Conservation (phyloP, 116 monocot genomes). For the Thalassia testudinum region DNA sequence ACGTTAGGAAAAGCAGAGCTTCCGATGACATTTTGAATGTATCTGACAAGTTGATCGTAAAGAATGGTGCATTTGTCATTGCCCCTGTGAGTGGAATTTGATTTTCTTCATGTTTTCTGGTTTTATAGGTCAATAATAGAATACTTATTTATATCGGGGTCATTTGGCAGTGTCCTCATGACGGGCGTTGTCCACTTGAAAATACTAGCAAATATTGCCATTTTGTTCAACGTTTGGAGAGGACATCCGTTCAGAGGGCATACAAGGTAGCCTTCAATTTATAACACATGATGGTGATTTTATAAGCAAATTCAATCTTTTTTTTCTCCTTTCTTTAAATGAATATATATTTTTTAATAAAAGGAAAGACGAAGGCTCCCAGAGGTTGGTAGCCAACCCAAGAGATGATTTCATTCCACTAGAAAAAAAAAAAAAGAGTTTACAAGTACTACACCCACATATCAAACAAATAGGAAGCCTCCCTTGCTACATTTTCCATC, state of each 20-base stretch:
- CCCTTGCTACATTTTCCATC: too few relatives aligned
- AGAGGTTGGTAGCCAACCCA: too few relatives aligned
- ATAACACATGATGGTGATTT: too few relatives aligned
- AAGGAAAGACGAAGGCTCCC: too few relatives aligned
- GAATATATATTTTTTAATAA: too few relatives aligned
- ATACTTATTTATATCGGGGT: too few relatives aligned
- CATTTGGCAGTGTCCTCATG: slow-evolving; percentile 22
- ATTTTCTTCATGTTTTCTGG: neutral
- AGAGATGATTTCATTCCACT: too few relatives aligned
- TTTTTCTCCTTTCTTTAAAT: too few relatives aligned
- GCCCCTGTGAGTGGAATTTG: slow-evolving; percentile 63
- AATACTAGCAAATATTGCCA: slow-evolving; percentile 21
- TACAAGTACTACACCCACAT: too few relatives aligned
- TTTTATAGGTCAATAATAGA: neutral
- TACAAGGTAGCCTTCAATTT: slow-evolving; percentile 8
- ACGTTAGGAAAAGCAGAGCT: slow-evolving; percentile 10
- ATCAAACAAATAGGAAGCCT: too few relatives aligned
- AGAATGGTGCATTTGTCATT: slow-evolving; percentile 66
- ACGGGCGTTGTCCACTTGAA: slow-evolving; percentile 19
- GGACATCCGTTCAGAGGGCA: slow-evolving; percentile 19
- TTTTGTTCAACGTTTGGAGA: slow-evolving; percentile 21
- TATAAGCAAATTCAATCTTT: too few relatives aligned
- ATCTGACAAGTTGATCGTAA: slow-evolving; percentile 10
- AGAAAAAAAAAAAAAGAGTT: too few relatives aligned
- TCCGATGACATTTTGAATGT: slow-evolving; percentile 23